Evolutionary conservation across 2,329 filamentous ascomycete species (phyloP).

Genomic region (Aspergillus quadricinctus): DNA sequence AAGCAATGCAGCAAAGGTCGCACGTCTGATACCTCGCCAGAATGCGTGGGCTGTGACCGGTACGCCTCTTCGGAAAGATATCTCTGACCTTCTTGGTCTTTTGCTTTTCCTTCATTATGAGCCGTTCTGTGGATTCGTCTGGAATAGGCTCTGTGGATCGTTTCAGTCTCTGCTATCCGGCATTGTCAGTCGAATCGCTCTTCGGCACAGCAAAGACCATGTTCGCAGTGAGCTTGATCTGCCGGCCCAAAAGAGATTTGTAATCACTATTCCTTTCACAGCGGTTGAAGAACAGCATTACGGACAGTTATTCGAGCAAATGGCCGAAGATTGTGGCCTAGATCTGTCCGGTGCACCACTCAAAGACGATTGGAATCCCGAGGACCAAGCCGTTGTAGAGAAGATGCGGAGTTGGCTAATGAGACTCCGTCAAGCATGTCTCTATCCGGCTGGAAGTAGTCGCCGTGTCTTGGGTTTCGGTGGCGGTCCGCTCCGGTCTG

Average conservation of each 20-base stretch:
- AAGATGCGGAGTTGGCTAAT: constrained; percentile 76
- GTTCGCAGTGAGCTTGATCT: constrained; percentile 74
- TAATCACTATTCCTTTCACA: constrained; percentile 86
- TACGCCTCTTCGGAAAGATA: constrained; percentile 78
- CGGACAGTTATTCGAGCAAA: constrained; percentile 66
- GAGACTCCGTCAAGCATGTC: constrained; percentile 71
- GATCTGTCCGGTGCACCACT: constrained; percentile 60
- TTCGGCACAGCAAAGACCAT: constrained; percentile 80
- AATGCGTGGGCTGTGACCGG: constrained; percentile 92
- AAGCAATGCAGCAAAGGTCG: constrained; percentile 75
- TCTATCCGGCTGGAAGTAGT: constrained; percentile 72
- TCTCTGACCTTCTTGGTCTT: constrained; percentile 74
- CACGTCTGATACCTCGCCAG: constrained; percentile 71
- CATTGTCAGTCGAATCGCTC: constrained; percentile 67
- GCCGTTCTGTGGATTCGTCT: constrained; percentile 67
- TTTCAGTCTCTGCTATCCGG: constrained; percentile 62
- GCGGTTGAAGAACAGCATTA: constrained; percentile 91
- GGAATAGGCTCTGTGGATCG: constrained; percentile 60
- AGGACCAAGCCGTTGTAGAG: constrained; percentile 55
- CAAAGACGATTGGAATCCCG: constrained; percentile 59
- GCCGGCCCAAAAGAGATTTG: constrained; percentile 77
- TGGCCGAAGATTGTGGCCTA: constrained; percentile 67
- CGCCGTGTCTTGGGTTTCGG: constrained; percentile 60
- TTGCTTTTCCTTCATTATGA: constrained; percentile 75
- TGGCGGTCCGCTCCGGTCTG: constrained; percentile 68